Conservation (phyloP, 2,329 filamentous ascomycete species). For the Xylariaceae sp. region DNA sequence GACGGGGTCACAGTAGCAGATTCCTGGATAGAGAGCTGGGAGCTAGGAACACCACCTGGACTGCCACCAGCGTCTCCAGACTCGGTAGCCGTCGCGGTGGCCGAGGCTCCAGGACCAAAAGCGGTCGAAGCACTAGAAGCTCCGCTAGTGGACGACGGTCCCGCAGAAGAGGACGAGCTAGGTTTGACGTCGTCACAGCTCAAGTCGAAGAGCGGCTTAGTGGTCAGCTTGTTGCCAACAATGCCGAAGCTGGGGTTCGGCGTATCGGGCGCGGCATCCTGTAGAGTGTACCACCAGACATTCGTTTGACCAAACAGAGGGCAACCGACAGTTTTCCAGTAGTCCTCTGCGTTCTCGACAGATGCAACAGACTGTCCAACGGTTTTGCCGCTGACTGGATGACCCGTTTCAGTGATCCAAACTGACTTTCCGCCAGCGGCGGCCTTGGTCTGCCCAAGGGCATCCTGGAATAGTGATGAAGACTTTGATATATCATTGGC, state of each 20-base stretch:
- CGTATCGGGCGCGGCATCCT: conserved; percentile 62
- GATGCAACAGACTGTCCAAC: conserved; percentile 66
- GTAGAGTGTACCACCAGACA: conserved; percentile 78
- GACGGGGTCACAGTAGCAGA: conserved; percentile 28
- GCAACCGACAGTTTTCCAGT: conserved; percentile 81
- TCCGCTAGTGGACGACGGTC: conserved; percentile 23
- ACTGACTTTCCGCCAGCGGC: conserved; percentile 69
- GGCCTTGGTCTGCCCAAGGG: conserved; percentile 61
- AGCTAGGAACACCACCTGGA: conserved; percentile 29
- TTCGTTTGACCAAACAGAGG: conserved; percentile 65
- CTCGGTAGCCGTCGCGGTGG: conserved; percentile 15
- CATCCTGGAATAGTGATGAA: conserved; percentile 72
- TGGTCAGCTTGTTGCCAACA: conserved; percentile 56
- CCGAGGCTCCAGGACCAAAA: conserved; percentile 16
- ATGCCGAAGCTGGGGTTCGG: conserved; percentile 74
- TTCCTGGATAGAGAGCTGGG: conserved; percentile 31
- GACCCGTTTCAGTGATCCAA: conserved; percentile 89
- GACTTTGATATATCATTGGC: conserved; percentile 66
- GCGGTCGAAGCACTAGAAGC: conserved; percentile 17
- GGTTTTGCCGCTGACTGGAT: conserved; percentile 72
- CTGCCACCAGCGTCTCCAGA: conserved; percentile 31
- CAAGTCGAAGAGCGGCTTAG: conserved; percentile 64
- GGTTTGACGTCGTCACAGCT: conserved; percentile 52
- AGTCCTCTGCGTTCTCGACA: conserved; percentile 71
- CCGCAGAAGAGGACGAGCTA: conserved; percentile 25